Evolutionary conservation across 1,139 yeast genomes (phyloP), one percentile per base, ranked within the genome.

Genomic region (Kodamaea derodonti): DNA sequence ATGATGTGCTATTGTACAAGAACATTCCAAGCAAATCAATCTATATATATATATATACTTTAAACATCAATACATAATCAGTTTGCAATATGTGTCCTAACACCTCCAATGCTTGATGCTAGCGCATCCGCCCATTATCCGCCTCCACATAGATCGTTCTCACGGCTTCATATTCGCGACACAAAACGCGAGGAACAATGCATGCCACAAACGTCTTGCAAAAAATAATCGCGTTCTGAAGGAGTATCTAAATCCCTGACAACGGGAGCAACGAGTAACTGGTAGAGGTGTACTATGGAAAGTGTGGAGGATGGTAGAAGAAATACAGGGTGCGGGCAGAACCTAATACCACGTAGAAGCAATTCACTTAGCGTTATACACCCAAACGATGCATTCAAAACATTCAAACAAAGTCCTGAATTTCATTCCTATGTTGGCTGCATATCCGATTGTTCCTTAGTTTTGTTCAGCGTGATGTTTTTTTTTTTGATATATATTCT

Each of bases 161-260:
- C 22, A 9, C 22, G 22, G 22, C 22, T 18, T 18, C 9, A 18
- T 7, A 18, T 6, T 18, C 22, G 22, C 22, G 22, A 9, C 22
- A 18, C 22, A 18, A 18, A 18, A 18, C 22, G 9, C 22, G 22
- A 6, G 9, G 6, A 7, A 18, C 22, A 18, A 18, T 18, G 22
- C 22, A 9, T 6, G 22, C 6, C 22, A 18, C 22, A 18, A 18
- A 18, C 9, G 22, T 6, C 9, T 6, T 9, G 10, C 13, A 29
- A 29, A 33, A 33, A 33, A 33, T 33, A 33, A 33, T 33, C 35
- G 31, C 35, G 35, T 18, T 17, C 11, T 13, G 20, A 29, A 29
- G 22, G 24, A 29, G 22, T 14, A 14, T 24, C 20, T 16, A 8
- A 20, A 16, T 14, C 11, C 31, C 31, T 14, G 15, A 18, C 31